A percentile compares a stretch with the other conserved stretches of the same genome.
Conservation (phyloP, 345 rosid genomes). For the Nasturtium officinale region DNA sequence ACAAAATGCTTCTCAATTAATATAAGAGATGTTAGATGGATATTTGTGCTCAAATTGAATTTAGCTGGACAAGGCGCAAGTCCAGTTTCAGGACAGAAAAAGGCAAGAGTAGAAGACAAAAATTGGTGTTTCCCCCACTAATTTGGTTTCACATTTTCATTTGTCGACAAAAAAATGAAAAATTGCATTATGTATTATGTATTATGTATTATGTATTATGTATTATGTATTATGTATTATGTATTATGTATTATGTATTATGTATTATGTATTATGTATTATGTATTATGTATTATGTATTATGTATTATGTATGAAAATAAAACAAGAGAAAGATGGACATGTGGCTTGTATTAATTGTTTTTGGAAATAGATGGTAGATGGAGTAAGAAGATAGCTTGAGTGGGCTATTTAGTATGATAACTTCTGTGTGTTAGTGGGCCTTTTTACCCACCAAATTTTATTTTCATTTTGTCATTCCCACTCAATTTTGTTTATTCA, state of each 20-base stretch:
- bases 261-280: too few species aligned
- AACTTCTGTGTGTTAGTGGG: constrained; percentile 5
- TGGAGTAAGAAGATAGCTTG: constrained; percentile 6
- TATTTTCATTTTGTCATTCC: not conserved
- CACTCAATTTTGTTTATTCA: constrained; percentile 6
- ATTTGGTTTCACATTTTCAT: constrained; percentile 6
- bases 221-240: too few species aligned
- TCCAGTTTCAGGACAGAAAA: constrained; percentile 19
- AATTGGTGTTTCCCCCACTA: constrained; percentile 29
- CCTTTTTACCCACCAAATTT: constrained; percentile 31
- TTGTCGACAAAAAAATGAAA: not conserved
- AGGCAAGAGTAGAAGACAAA: constrained; percentile 24
- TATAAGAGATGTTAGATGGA: not conserved
- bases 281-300: too few species aligned
- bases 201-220: too few species aligned
- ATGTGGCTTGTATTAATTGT: constrained; percentile 2
- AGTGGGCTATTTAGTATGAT: constrained; percentile 17
- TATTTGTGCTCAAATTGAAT: not conserved
- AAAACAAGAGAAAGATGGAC: not conserved
- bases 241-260: too few species aligned
- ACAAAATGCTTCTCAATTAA: not conserved
- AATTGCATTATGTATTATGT: not conserved
- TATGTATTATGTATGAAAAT: too few species aligned
- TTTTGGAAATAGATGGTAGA: not conserved
- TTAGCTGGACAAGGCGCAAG: constrained; percentile 23